Evolutionary conservation across 768 basidiomycete genomes (phyloP).

Genomic region (Auriculariales sp.): DNA sequence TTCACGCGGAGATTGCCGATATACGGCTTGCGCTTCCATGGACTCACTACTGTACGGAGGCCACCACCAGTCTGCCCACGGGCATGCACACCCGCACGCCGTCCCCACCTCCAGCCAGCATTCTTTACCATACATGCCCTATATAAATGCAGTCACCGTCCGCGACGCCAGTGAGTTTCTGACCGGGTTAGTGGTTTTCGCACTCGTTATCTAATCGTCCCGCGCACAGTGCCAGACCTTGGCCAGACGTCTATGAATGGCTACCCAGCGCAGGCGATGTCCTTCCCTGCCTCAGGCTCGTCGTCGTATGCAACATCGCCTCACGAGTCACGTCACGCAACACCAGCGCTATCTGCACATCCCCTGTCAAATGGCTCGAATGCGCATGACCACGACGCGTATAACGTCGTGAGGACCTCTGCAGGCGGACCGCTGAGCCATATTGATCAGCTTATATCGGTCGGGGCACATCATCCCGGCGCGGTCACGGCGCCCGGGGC

Average conservation of each 20-base stretch:
- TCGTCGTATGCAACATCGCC: background rate
- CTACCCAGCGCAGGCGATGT: constrained; percentile 17
- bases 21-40: no score
- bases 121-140: constrained; percentile 8
- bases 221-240: no score
- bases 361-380: constrained; percentile 16
- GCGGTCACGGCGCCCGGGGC: background rate
- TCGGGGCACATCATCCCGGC: background rate
- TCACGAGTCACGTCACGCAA: constrained; percentile 12
- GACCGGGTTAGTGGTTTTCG: no score
- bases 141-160: constrained; percentile 12
- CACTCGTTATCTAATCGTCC: no score
- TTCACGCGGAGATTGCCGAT: no score
- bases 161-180: constrained; percentile 4
- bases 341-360: constrained; percentile 17
- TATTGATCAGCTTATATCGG: background rate
- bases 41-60: no score
- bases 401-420: constrained; percentile 7
- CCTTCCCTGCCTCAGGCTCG: constrained; percentile 14
- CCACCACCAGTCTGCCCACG: constrained; percentile 8
- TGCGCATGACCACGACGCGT: constrained; percentile 22
- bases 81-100: constrained; percentile 9
- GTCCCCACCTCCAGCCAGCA: background rate
- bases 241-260: constrained; percentile 9
- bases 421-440: background rate